These are phyloP conservation scores for Neurospora sublineolata DNA, from an alignment of 495 filamentous ascomycete genomes.

Conservation along the genomic window DNA sequence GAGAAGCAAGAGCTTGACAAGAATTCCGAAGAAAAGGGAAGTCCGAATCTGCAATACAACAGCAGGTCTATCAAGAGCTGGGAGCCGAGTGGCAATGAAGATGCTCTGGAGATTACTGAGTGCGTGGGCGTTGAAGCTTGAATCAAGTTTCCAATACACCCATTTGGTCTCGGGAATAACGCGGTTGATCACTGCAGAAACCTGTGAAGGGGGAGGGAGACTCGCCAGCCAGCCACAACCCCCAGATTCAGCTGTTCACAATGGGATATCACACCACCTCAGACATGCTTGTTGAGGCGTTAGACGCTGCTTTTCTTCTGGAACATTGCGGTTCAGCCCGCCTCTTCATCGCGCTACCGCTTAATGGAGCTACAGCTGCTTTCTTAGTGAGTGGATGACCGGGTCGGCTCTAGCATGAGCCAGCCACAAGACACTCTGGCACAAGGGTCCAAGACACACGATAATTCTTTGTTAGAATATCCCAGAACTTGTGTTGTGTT, in stretches of 20 bases:
- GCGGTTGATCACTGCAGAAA: neutral
- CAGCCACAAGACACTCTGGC: neutral
- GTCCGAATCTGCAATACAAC: conserved; percentile 59
- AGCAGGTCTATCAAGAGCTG: conserved; percentile 55
- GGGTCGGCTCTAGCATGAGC: neutral
- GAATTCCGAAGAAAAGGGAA: conserved; percentile 39
- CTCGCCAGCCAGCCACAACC: neutral
- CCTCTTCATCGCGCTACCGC: neutral
- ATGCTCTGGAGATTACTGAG: conserved; percentile 60
- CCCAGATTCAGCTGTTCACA: neutral
- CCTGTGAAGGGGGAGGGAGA: neutral
- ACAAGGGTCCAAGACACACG: neutral
- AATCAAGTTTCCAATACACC: neutral
- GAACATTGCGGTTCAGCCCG: too few species aligned
- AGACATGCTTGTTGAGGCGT: neutral
- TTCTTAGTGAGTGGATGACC: neutral
- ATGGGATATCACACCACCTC: neutral
- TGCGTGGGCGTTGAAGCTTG: conserved; percentile 37
- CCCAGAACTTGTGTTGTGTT: neutral
- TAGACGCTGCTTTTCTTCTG: neutral
- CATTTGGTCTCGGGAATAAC: neutral
- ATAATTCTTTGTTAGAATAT: neutral
- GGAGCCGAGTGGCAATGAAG: conserved; percentile 54
- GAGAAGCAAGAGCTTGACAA: conserved; percentile 35
- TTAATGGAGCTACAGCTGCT: neutral